Base-by-base conservation (phyloP, 2,329 filamentous ascomycete species). In the Dryadomyces quercivorus region DNA sequence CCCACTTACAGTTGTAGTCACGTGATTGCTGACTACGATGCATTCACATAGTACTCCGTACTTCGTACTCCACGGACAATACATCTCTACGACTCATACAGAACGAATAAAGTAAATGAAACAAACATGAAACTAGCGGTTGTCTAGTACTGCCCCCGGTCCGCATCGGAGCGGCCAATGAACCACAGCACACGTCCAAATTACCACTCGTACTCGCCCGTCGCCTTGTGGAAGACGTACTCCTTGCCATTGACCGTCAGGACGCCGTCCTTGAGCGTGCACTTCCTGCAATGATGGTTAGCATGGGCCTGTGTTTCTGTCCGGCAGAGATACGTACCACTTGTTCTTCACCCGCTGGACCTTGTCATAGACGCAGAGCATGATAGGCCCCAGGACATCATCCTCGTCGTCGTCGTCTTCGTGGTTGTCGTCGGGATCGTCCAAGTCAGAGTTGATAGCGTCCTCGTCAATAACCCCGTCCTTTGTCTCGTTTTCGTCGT, bases 361-460 rank as follows among this genome's bases (percentile, higher is more conserved):
- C 75, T 98, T 98, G 75, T 98, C 93, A 67, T 98, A 98, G 67
- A 95, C 96, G 75, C 93, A 98, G 44, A 98, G 83, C 88, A 98
- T 97, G 66, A 94, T 91, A 62, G 95, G 87, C 1, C 85, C 84
- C 60, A 86, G 80, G 40, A 84, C 81, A 46, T 95, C 91, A 57
- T 94, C 89, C 15, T 90, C 88, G 51, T 93, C 91, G 38, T 93
- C 88, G 22, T 92, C 88, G 22, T 93, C 89, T 34, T 87, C 84
- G 18, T 82, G 71, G 12, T 88, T 84, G 58, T 97, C 93, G 59
- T 97, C 91, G 0, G 91, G 83, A 65, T 98, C 93, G 66, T 98
- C 93, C 3, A 98, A 82, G 63, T 98, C 93, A 0, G 93, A 97
- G 69, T 98, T 98, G 72, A 98, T 98, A 1, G 92, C 93, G 67